Percentiles rank a stretch among this genome's conserved stretches.
Evolutionary conservation across 129 eudicot species (phyloP).

Genomic region (Flaveria trinervia): DNA sequence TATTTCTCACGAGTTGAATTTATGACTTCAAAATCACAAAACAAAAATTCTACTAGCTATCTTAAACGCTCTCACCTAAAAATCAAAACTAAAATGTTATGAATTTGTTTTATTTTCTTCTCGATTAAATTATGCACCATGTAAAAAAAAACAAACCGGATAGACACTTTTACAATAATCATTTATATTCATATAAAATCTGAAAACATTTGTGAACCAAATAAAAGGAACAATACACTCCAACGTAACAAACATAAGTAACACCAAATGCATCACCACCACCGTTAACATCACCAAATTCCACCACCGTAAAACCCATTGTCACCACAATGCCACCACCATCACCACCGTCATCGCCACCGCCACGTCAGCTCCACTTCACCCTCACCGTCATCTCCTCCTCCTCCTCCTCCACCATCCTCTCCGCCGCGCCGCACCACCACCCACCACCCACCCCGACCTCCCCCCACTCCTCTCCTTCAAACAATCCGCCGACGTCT

Average conservation of each 20-base stretch:
- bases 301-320: not conserved
- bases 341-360: conserved; percentile 14
- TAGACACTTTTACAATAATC: too few relatives aligned
- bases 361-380: conserved; percentile 25
- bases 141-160: not conserved
- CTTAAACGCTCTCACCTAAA: too few relatives aligned
- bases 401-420: conserved; percentile 24
- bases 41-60: too few relatives aligned
- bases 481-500: conserved; percentile 51
- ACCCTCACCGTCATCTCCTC: conserved; percentile 1
- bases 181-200: not conserved
- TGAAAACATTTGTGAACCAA: conserved; percentile 21
- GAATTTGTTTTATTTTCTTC: not conserved
- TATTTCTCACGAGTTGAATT: too few relatives aligned
- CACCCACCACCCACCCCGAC: conserved; percentile 45
- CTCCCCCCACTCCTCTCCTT: conserved; percentile 52
- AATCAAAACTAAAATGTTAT: too few relatives aligned
- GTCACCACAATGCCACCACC: conserved; percentile 11
- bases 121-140: not conserved
- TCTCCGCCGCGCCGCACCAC: conserved; percentile 30
- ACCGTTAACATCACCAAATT: not conserved
- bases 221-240: not conserved
- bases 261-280: conserved; percentile 1
- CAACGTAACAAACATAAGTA: not conserved
- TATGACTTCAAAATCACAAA: too few relatives aligned